These are phyloP conservation scores for Gentiana dahurica DNA, from an alignment of 257 asterid species.

Conservation along the genomic window DNA sequence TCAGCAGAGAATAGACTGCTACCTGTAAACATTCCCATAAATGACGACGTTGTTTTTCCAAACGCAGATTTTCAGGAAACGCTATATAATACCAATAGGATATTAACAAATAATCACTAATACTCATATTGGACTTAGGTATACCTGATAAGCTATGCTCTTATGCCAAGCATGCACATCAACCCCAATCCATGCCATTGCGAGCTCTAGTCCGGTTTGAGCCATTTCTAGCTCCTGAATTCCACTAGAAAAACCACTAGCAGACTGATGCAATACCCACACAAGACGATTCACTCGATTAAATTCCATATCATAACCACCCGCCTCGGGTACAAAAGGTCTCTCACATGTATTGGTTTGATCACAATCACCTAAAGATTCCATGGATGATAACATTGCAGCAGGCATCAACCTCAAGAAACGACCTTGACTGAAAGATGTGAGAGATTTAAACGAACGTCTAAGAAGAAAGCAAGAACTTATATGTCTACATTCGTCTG, in stretches of 20 bases:
- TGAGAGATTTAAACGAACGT: conserved; percentile 4
- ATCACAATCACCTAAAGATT: conserved; percentile 20
- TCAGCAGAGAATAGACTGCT: conserved; percentile 58
- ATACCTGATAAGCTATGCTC: conserved; percentile 30
- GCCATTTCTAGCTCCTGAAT: conserved; percentile 35
- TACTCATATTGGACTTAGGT: not conserved
- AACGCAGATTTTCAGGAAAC: not conserved
- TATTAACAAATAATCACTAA: too few species aligned
- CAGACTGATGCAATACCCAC: conserved; percentile 46
- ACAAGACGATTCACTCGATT: conserved; percentile 49
- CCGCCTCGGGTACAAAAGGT: conserved; percentile 11
- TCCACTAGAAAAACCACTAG: conserved; percentile 48
- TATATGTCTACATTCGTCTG: conserved; percentile 14
- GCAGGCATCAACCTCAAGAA: conserved; percentile 22
- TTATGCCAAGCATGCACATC: conserved; percentile 42
- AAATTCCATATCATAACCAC: conserved; percentile 21
- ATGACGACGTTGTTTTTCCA: not conserved
- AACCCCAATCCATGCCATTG: conserved; percentile 61
- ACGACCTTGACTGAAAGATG: conserved; percentile 7
- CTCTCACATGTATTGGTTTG: conserved; percentile 18
- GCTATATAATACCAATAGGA: not conserved
- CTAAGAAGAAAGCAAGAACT: conserved; percentile 14
- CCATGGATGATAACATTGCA: conserved; percentile 31
- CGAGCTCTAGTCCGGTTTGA: conserved; percentile 37
- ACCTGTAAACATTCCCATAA: conserved; percentile 28